These are phyloP conservation scores for Prasinococcaceae sp. DNA, from an alignment of 139 green algal genomes.

Conservation along the genomic window DNA sequence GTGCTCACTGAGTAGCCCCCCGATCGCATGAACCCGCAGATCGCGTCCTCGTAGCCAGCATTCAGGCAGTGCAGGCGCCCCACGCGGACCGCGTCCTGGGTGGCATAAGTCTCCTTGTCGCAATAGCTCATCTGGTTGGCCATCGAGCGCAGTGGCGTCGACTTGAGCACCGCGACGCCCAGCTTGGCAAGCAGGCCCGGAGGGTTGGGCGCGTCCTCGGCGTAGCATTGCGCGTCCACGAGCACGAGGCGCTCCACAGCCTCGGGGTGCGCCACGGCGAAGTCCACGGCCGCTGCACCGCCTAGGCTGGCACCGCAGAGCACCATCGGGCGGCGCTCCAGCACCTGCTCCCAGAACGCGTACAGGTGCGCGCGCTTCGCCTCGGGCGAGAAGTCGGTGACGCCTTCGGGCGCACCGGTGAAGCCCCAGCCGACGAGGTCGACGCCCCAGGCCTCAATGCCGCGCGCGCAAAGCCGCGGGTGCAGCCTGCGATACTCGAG, in stretches of 20 bases:
- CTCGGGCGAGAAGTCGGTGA: constrained; percentile 17
- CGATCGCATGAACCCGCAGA: constrained; percentile 75
- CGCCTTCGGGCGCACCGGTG: constrained; percentile 18
- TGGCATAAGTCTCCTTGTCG: constrained; percentile 53
- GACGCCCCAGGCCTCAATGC: constrained; percentile 49
- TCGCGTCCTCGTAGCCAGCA: constrained; percentile 66
- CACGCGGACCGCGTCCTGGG: constrained; percentile 61
- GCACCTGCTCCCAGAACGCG: constrained; percentile 48
- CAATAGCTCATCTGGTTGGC: constrained; percentile 72
- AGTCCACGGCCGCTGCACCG: constrained; percentile 78
- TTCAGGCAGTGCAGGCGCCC: constrained; percentile 36
- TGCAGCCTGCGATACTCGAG: constrained; percentile 75
- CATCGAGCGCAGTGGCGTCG: constrained; percentile 40
- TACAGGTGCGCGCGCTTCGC: constrained; percentile 33
- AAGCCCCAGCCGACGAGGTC: constrained; percentile 82
- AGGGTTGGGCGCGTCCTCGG: constrained; percentile 63
- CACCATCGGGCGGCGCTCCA: constrained; percentile 42
- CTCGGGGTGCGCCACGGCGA: constrained; percentile 61
- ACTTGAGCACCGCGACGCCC: constrained; percentile 13
- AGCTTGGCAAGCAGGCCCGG: constrained; percentile 29
- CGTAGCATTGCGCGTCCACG: constrained; percentile 63
- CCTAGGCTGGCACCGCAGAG: constrained; percentile 70
- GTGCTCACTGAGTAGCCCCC: constrained; percentile 53
- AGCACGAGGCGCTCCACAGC: constrained; percentile 57
- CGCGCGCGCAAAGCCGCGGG: constrained; percentile 40